Base-by-base conservation (phyloP, 805 yeast genomes). In the Sugiyamaella valdiviana region DNA sequence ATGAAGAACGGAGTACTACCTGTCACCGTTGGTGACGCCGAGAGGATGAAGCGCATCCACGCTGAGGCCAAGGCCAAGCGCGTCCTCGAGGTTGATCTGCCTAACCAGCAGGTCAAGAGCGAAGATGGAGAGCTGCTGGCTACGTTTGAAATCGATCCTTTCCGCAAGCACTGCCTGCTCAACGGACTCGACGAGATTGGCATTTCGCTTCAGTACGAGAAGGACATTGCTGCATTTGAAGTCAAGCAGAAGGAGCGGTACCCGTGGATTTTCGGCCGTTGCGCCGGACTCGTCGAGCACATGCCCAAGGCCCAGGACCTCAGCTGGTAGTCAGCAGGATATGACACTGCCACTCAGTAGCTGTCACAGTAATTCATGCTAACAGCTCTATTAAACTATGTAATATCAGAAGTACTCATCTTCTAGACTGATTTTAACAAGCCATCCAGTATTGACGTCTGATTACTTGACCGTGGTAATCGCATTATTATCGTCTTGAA, bases 131-230 rank as follows among this genome's bases (percentile, higher is more conserved):
- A 84, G 59, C 83, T 85, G 38, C 72, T 89, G 48, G 83, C 88
- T 26, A 87, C 82, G 56, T 91, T 91, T 58, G 96, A 87, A 2
- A 79, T 93, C 52, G 98, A 90, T 67, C 77, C 71, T 26, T 91
- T 89, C 76, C 84, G 96, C 76, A 89, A 90, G 70, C 95, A 90
- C 68, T 91, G 97, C 65, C 75, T 91, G 59, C 73, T 90, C 48
- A 87, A 91, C 57, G 98, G 98, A 55, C 79, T 93, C 52, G 99
- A 91, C 66, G 99, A 91, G 65, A 93, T 91, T 68, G 97, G 97
- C 36, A 78, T 91, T 61, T 91, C 98, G 43, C 72, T 91, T 60
- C 91, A 89, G 69, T 87, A 88, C 69, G 96, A 86, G 69, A 78
- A 79, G 46, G 80, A 61, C 67, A 91, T 91, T 58, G 50, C 65